Base-by-base conservation (phyloP, 139 green algal genomes). In the Picochlorum sp. region DNA sequence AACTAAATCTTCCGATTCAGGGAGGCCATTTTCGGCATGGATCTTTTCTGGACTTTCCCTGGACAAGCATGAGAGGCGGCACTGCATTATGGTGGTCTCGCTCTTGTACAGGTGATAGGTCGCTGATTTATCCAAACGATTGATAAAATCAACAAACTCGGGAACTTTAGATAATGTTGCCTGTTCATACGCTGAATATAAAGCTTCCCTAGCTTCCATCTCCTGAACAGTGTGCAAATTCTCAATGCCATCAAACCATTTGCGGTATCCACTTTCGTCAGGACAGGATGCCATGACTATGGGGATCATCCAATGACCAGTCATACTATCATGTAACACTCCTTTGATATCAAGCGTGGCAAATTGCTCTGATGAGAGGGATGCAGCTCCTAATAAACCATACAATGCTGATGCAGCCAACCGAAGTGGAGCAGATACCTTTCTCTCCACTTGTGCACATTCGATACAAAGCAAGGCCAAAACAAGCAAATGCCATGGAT, bases 131-230 rank as follows among this genome's bases (percentile, higher is more conserved):
- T 71, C 65, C 65, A 95, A 72, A 1, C 81, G 76, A 64, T 93
- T 77, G 56, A 78, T 80, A 62, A 95, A 95, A 6, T 73, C 75
- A 2, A 85, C 77, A 77, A 95, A 93, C 68, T 95, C 87, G 4
- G 38, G 1, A 31, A 86, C 81, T 83, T 95, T 95, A n/a, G 81
- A 85, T 58, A 83, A 89, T 14, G 73, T 92, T 30, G 73, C 80
- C 44, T 74, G 38, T 18, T 78, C 51, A 72, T 83, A 89, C 1
- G 86, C 86, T 15, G 73, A 81, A 34, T 81, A 74, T 20, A 90
- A 62, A 16, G 79, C 85, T 26, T 93, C 85, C 1, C 76, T 80
- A 4, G 77, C 83, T 45, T 93, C 85, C n/a, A 68, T 26, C 20
- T 71, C n/a, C 47, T 95, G 87, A 45, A 87, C 74, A 14, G 80